phyloP scores from a whole-genome alignment of 2,329 filamentous ascomycete species.

The Verticillium albo-atrum region DNA sequence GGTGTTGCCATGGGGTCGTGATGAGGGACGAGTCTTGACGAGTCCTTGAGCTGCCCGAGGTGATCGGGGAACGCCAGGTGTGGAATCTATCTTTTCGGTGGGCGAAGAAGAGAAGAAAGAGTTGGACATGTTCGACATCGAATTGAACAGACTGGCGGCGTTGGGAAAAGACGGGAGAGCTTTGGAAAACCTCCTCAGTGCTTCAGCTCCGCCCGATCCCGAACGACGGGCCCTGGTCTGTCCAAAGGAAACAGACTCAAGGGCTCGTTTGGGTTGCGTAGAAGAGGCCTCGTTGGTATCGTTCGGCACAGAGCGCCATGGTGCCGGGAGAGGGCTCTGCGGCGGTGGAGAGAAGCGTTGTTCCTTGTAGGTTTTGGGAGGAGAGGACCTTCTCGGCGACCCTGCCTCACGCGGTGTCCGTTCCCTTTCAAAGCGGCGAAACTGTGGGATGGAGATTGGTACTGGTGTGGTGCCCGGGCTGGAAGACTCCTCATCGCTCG shows the following conservation, averaged over 20 bases:
- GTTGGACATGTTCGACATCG: conserved; percentile 4
- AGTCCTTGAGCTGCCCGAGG: background rate
- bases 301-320: conserved; percentile 39
- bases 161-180: conserved; percentile 46
- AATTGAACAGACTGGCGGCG: conserved; percentile 10
- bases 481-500: background rate
- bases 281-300: conserved; percentile 26
- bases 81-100: conserved; percentile 2
- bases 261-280: conserved; percentile 25
- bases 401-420: too few relatives aligned
- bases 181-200: conserved; percentile 52
- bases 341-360: background rate
- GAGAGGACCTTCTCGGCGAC: background rate
- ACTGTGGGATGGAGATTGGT: background rate
- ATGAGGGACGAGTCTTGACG: background rate
- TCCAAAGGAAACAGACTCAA: conserved; percentile 41
- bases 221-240: conserved; percentile 43
- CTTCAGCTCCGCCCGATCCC: conserved; percentile 51
- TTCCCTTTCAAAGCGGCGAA: background rate
- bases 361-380: background rate
- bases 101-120: conserved; percentile 9
- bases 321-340: conserved; percentile 18
- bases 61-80: background rate
- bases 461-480: background rate
- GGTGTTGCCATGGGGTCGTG: conserved; percentile 5